Evolutionary conservation across 1,139 yeast genomes (phyloP).

Genomic region (Debaryomyces sp.): DNA sequence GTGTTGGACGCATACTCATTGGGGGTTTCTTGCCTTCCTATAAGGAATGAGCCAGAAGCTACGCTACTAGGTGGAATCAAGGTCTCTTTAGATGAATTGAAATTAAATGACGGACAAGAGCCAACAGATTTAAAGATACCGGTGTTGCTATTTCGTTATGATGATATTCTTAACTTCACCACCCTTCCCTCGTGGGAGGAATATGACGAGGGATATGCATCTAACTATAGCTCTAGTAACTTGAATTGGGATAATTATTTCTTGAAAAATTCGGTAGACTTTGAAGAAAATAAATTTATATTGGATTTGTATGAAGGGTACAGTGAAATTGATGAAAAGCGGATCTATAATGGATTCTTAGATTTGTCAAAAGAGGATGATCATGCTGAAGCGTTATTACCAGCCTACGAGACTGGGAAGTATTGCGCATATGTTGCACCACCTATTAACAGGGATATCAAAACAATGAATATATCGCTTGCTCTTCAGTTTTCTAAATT

Average conservation of each 20-base stretch:
- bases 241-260: slow-evolving; percentile 11
- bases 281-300: slow-evolving; percentile 12
- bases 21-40: neutral
- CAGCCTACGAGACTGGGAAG: slow-evolving; percentile 27
- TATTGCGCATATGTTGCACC: slow-evolving; percentile 39
- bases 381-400: slow-evolving; percentile 15
- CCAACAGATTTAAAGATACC: slow-evolving; percentile 19
- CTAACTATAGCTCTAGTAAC: neutral
- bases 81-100: neutral
- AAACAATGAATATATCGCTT: slow-evolving; percentile 20
- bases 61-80: neutral
- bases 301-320: slow-evolving; percentile 10
- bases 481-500: slow-evolving; percentile 13
- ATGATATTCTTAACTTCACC: slow-evolving; percentile 25
- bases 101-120: neutral
- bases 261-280: slow-evolving; percentile 16
- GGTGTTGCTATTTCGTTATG: slow-evolving; percentile 25
- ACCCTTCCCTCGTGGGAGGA: slow-evolving; percentile 22
- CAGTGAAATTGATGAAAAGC: neutral
- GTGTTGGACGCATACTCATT: neutral
- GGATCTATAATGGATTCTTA: neutral
- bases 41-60: neutral
- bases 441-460: slow-evolving; percentile 16
- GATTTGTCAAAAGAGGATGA: slow-evolving; percentile 7
- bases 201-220: slow-evolving; percentile 13